Base-by-base conservation (phyloP, 768 basidiomycete species). In the Auricularia auricula-judae region DNA sequence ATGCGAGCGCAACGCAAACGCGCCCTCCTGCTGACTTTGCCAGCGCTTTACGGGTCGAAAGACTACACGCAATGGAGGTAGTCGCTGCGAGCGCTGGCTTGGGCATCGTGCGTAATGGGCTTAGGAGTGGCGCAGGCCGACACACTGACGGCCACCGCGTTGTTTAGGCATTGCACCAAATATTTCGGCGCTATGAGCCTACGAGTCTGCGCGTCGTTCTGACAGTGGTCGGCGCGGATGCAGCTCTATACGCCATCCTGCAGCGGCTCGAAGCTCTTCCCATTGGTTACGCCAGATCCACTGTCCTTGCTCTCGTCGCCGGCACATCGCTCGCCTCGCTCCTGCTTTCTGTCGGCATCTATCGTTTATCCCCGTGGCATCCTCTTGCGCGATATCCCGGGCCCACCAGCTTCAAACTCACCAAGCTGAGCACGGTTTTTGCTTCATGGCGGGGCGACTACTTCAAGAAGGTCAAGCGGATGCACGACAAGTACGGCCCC, bases 401-500 rank as follows among this genome's bases (percentile, higher is more conserved):
- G 3, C 77, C 77, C 3, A 54, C 68, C 35, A 51, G 68, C 3
- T 71, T 71, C 63, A 76, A 69, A 63, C 29, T 74, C 35, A 71
- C 74, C 10, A 77, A 76, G 63, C 56, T 75, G 3, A 74, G 73
- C 66, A 70, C 76, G 18, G 76, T 76, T 2, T 73, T 72, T 63
- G 63, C 78, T 5, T 74, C 75, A 18, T 66, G 70, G 16, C 65
- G 65, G 0, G 83, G 82, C 10, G 77, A 78, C 65, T 81, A 82
- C 61, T 79, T 84, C 67, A 69, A 76, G 2, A 77, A 79, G 65
- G 79, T 80, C 66, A 70, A 74, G 21, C 67, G 71, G 21, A 70
- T 85, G n/a, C 86, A 86, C 68, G 73, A 78, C 51, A 75, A 74
- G 59, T 86, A 84, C 62, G 86, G 86, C 2, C 78, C 83, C 60